These are phyloP conservation scores for Primulina huaijiensis DNA, from an alignment of 257 asterid species.

Conservation along the genomic window DNA sequence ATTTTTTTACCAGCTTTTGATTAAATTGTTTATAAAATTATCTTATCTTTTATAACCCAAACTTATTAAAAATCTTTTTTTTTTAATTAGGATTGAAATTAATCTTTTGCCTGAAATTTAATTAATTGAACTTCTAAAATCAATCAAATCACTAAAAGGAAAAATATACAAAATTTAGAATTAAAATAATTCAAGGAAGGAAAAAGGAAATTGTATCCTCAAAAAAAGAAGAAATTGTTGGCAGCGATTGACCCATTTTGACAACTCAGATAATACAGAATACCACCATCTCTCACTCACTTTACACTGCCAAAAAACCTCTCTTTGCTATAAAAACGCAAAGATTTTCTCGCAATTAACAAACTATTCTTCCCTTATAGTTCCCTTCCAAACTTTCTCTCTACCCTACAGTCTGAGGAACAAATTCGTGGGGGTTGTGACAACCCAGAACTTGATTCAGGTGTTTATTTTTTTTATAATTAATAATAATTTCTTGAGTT, in stretches of 20 bases:
- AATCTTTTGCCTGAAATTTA: too few species aligned
- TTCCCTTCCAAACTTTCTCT: constrained; percentile 8
- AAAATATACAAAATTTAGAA: neutral
- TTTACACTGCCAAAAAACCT: constrained; percentile 20
- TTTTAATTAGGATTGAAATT: too few species aligned
- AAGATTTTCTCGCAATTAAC: constrained; percentile 30
- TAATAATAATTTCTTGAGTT: constrained; percentile 12
- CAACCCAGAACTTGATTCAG: constrained; percentile 24
- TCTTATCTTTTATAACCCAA: too few species aligned
- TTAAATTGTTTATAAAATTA: too few species aligned
- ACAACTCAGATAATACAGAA: constrained; percentile 22
- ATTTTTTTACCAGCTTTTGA: too few species aligned
- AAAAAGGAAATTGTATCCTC: neutral
- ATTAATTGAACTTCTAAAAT: too few species aligned
- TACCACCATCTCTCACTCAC: constrained; percentile 12
- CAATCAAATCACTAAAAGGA: too few species aligned
- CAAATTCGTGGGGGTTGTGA: constrained; percentile 8
- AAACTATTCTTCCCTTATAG: neutral
- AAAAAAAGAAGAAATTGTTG: neutral
- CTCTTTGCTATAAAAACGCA: constrained; percentile 11
- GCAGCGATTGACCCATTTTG: constrained; percentile 27
- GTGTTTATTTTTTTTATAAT: constrained; percentile 13
- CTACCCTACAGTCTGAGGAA: constrained; percentile 1
- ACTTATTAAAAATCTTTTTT: too few species aligned
- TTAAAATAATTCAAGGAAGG: neutral